A percentile compares a stretch with the other conserved stretches of the same genome.
Conservation (phyloP, 805 yeast genomes). For the Saturnispora bothae region DNA sequence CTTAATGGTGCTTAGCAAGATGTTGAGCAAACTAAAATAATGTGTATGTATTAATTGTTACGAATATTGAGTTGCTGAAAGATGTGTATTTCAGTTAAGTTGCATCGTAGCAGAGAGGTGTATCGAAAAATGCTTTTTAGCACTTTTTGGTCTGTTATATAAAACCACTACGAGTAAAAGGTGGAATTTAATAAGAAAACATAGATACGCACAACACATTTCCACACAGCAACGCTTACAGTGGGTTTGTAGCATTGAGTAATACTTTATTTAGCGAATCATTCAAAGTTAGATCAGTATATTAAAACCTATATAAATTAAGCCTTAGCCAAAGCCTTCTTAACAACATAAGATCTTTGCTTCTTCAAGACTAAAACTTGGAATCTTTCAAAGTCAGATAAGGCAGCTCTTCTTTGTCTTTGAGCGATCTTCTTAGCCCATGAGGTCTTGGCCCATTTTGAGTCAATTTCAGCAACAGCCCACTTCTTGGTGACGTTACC, state of each 20-base stretch:
- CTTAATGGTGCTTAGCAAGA: not conserved
- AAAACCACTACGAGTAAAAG: no score
- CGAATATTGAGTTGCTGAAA: no score
- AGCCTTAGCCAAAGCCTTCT: constrained; percentile 96
- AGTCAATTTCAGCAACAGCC: constrained; percentile 78
- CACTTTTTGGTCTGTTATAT: no score
- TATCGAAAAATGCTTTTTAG: no score
- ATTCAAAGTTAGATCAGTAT: not conserved
- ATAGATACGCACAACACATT: no score
- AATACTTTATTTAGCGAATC: not conserved
- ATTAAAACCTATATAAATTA: constrained; percentile 29
- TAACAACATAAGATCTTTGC: constrained; percentile 92
- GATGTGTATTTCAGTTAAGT: no score
- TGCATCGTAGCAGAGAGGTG: no score
- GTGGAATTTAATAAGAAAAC: no score
- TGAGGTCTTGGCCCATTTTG: constrained; percentile 85
- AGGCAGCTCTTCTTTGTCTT: constrained; percentile 85
- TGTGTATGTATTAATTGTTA: no score
- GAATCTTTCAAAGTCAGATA: constrained; percentile 98
- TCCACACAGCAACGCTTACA: no score
- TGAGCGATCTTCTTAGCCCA: constrained; percentile 99
- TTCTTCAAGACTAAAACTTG: constrained; percentile 95
- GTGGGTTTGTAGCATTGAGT: no score
- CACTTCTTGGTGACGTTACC: constrained; percentile 83
- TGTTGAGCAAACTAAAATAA: no score